Base-by-base conservation (phyloP, 352 stramenopile species). In the Pythium vanterpoolii region DNA sequence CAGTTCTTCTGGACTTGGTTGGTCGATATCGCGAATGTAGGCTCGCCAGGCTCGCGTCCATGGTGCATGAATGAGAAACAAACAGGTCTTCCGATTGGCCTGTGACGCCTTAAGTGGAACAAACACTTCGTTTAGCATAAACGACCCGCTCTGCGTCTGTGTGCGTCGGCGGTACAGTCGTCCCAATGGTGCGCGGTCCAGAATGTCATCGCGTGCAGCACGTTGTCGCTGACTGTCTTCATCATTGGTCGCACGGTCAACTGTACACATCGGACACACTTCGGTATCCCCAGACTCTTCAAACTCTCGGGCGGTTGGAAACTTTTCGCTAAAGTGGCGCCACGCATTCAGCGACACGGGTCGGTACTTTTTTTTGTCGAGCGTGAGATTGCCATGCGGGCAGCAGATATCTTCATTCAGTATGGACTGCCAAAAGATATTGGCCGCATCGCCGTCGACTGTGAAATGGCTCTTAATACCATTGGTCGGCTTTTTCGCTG, bases 371-470 rank as follows among this genome's bases (percentile, higher is more conserved):
- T 83, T 83, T 61, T 88, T 90, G 54, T 90, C 70, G 10, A 90
- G 60, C 18, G 62, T 76, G 28, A 92, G 55, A 19, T 89, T 81
- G 16, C 79, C 82, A 45, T 94, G 84, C 0, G 62, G 43, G 31
- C 84, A 94, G 2, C 56, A 74, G n/a, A 94, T 87, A 56, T 94
- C 85, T 58, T 84, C 66, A 46, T 94, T 94, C 28, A 94, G 61
- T 1, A 56, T 48, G 0, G 40, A 72, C 38, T 74, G 71, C 75
- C 76, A 86, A 18, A 76, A 27, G 5, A 48, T 47, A 24, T 60
- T 62, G 19, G 14, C 49, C 5, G 67, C 51, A 18, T 57, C 52
- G 6, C 51, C 42, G 11, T 69, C 60, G 33, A 26, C n/a, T 26
- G 23, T 23, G 26, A 57, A 64, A 60, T 60, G 34, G 6, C 40